Base-by-base conservation (phyloP, 306 rosid genomes). In the Fragaria ananassa region DNA sequence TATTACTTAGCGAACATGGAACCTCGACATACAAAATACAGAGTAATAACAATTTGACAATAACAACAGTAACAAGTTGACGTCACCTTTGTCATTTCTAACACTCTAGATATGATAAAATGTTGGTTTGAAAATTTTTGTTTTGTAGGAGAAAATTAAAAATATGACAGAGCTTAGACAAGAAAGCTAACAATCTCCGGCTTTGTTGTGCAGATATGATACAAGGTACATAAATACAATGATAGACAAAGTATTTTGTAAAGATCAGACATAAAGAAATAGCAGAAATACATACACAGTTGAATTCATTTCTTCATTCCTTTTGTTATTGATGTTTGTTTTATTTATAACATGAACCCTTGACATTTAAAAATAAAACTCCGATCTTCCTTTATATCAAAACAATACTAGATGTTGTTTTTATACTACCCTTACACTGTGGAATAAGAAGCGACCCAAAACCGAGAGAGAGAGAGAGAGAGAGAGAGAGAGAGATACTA, bases 401-500 rank as follows among this genome's bases (percentile, higher is more conserved):
- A 58, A 58, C 31, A 25, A 10, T 56, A 19, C 62, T 21, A 21
- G 13, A 57, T 23, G 31, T 11, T 23, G 31, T 11, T 10, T 23
- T 12, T 60, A 9, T 11, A 1, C 31, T 60, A 10, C 29, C 3
- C 25, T 53, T 39, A 11, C 45, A 37, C 27, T 39, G 17, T 39
- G 17, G 45, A 71, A 17, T 35, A 71, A 71, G 62, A 71, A 71
- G 47, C 47, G 42, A 39, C 8, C 1, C 42, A 39, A 8, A 42
- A 31, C 35, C 35, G 35, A 5, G n/a, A n/a, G 21, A 27, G 42
- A 39, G 3, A 57, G 51, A 57, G 73, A 54, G 14, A 63, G 81
- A 79, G 72, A 76, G 75, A 71, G 73, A 62, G 76, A 76, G 51
- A 37, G 70, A 45, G 74, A 63, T 6, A 91, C 71, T 87, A 42